Conservation (phyloP, 108 stramenopile genomes). For the Nannochloropsis granulata region DNA sequence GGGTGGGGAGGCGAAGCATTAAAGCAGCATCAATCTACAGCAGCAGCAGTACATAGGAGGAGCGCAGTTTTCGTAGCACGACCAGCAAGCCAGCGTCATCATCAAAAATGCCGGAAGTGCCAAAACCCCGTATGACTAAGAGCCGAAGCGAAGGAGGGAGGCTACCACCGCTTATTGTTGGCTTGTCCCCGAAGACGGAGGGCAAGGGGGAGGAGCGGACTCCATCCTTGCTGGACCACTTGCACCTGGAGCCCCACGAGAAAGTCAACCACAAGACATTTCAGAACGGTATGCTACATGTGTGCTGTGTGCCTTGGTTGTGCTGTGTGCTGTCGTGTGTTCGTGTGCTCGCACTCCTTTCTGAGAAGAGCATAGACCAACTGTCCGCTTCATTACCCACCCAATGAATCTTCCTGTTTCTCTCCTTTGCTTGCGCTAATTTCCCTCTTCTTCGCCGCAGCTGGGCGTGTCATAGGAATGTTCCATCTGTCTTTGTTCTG, state of each 20-base stretch:
- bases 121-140: neutral
- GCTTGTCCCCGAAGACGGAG: neutral
- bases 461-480: no score
- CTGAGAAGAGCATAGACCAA: no score
- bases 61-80: neutral
- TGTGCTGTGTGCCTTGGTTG: neutral
- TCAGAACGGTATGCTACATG: neutral
- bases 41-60: neutral
- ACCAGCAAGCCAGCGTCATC: neutral
- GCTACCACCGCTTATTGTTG: neutral
- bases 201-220: neutral
- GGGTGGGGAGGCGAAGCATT: neutral
- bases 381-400: no score
- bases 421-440: no score
- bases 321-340: no score
- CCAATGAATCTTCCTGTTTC: no score
- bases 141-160: neutral
- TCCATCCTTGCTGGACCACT: neutral
- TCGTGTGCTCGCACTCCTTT: no score
- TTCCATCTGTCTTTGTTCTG: no score
- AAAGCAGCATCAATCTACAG: neutral
- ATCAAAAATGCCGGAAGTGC: neutral
- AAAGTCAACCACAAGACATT: neutral
- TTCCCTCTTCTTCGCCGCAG: no score
- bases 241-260: neutral